phyloP scores from a whole-genome alignment of 345 rosid species.

The Corymbia maculata region DNA sequence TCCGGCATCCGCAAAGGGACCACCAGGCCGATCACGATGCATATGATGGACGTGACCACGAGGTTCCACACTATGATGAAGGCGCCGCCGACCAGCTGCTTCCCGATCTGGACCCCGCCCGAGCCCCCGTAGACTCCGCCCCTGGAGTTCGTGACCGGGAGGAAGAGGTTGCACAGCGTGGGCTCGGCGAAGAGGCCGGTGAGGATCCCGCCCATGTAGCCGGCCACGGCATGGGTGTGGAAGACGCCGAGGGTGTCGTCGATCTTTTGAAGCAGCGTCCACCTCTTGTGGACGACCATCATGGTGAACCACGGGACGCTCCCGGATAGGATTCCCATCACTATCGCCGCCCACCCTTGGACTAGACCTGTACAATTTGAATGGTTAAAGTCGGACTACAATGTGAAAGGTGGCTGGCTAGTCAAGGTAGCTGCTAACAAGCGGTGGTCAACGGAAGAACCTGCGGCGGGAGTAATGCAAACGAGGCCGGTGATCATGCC shows the following conservation, averaged over 20 bases:
- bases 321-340: conserved; percentile 8
- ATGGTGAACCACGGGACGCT: conserved; percentile 12
- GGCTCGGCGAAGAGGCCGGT: conserved; percentile 10
- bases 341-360: conserved; percentile 11
- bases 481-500: conserved; percentile 17
- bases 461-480: conserved; percentile 12
- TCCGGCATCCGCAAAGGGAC: conserved; percentile 11
- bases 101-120: conserved; percentile 5
- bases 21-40: conserved; percentile 1
- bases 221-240: conserved; percentile 13
- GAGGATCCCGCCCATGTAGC: conserved; percentile 10
- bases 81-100: conserved; percentile 1
- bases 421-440: not conserved
- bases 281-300: conserved; percentile 12
- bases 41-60: conserved; percentile 4
- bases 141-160: not conserved
- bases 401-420: not conserved
- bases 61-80: conserved; percentile 9
- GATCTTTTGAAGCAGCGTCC: conserved; percentile 4
- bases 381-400: not conserved
- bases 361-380: not conserved
- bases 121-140: conserved; percentile 9
- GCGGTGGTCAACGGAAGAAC: not conserved
- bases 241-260: conserved; percentile 14
- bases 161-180: conserved; percentile 1